phyloP scores from a whole-genome alignment of 2,329 filamentous ascomycete genomes.

The Chalaropsis ovoidea region DNA sequence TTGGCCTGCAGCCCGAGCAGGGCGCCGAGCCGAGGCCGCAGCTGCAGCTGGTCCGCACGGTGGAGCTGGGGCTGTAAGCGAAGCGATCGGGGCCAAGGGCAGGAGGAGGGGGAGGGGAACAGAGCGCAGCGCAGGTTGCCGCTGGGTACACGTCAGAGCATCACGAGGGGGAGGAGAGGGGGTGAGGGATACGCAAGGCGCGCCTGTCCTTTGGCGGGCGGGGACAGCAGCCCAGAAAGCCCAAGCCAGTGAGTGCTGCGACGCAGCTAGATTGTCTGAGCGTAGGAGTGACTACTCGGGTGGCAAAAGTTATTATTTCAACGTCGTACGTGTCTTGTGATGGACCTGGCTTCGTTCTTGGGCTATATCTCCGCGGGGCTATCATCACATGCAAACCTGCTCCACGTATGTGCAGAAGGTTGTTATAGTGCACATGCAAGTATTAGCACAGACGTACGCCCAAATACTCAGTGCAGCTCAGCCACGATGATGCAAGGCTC shows the following conservation, averaged over 20 bases:
- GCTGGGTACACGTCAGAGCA: not conserved
- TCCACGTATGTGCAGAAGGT: not conserved
- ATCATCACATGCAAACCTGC: not conserved
- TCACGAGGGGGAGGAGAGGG: not conserved
- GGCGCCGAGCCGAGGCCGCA: constrained; percentile 29
- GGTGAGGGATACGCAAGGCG: not conserved
- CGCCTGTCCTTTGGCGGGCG: not conserved
- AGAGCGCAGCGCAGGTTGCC: not conserved
- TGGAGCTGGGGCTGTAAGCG: constrained; percentile 42
- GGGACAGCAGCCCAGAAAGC: not conserved
- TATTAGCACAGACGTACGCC: not conserved
- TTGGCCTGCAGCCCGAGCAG: constrained; percentile 35
- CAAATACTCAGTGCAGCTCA: not conserved
- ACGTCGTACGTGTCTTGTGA: not conserved
- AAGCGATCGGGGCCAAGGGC: constrained; percentile 23
- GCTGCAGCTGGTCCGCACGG: constrained; percentile 44
- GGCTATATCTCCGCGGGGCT: not conserved
- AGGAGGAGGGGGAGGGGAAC: not conserved
- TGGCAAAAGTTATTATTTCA: constrained; percentile 10
- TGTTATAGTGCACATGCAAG: not conserved
- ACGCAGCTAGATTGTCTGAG: not conserved
- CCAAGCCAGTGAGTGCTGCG: not conserved
- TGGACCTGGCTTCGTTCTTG: not conserved
- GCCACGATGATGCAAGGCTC: not conserved
- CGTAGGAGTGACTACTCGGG: not conserved